These are phyloP conservation scores for Magnolia kwangsiensis DNA, from an alignment of 164 flowering plant genomes.

Conservation along the genomic window DNA sequence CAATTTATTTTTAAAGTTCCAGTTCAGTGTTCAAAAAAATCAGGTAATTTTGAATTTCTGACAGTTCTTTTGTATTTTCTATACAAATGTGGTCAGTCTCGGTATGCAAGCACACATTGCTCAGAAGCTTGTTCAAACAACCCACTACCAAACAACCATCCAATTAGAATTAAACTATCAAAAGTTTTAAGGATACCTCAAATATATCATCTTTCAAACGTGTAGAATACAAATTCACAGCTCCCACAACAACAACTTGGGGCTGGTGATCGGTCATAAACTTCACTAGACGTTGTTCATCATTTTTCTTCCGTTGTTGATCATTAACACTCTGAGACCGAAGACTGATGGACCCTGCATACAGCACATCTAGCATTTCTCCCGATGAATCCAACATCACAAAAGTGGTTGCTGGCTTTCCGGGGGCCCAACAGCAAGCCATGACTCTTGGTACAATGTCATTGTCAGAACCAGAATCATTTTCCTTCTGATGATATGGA, in stretches of 20 bases:
- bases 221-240: constrained; percentile 72
- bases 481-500: constrained; percentile 77
- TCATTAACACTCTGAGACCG: constrained; percentile 76
- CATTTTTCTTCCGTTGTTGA: constrained; percentile 86
- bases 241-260: constrained; percentile 88
- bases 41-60: no score
- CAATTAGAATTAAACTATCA: background rate
- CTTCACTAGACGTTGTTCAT: constrained; percentile 75
- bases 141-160: no score
- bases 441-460: constrained; percentile 81
- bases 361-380: constrained; percentile 77
- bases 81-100: no score
- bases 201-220: constrained; percentile 82
- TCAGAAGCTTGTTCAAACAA: no score
- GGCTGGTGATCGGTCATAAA: constrained; percentile 95
- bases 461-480: constrained; percentile 58
- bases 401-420: constrained; percentile 90
- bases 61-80: no score
- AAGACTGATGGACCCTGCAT: constrained; percentile 64
- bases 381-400: constrained; percentile 95
- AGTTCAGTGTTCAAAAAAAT: no score
- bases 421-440: constrained; percentile 99
- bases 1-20: no score
- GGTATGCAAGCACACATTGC: no score
- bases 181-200: constrained; percentile 49